Conservation (phyloP, 1,139 yeast species). For the Ogataea hybrid region DNA sequence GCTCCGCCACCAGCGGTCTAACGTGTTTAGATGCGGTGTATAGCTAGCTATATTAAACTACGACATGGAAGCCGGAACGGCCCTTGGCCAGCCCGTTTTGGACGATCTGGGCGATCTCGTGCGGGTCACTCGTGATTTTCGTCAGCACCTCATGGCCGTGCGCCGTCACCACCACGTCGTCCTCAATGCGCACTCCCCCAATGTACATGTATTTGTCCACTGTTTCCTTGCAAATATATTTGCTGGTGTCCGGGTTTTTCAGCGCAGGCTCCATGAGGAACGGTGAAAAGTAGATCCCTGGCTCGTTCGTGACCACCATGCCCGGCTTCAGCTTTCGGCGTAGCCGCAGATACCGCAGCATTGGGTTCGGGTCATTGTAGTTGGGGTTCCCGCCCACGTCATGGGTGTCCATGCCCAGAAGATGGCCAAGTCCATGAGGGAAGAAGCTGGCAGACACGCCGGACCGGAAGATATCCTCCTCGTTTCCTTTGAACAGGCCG, state of each 20-base stretch:
- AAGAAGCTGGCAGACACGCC: conserved; percentile 75
- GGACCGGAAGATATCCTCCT: conserved; percentile 68
- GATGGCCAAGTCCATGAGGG: conserved; percentile 95
- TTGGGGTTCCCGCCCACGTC: conserved; percentile 90
- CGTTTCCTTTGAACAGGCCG: conserved; percentile 72
- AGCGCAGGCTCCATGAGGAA: conserved; percentile 68
- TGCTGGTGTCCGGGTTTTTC: conserved; percentile 52
- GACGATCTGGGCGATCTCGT: conserved; percentile 75
- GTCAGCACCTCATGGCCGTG: conserved; percentile 81
- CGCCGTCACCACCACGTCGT: conserved; percentile 77
- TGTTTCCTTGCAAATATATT: conserved; percentile 62
- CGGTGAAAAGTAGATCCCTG: conserved; percentile 90
- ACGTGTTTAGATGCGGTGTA: conserved; percentile 77
- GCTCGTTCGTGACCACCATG: conserved; percentile 94
- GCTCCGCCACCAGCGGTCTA: conserved; percentile 85
- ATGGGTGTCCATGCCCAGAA: conserved; percentile 93
- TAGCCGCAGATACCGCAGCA: conserved; percentile 73
- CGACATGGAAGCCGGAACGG: conserved; percentile 60
- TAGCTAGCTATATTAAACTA: conserved; percentile 35
- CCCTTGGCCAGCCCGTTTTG: conserved; percentile 67
- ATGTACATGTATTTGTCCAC: conserved; percentile 78
- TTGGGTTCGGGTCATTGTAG: conserved; percentile 77
- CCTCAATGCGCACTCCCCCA: conserved; percentile 97
- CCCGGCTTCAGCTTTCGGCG: conserved; percentile 69
- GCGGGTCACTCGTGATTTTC: conserved; percentile 78